A percentile compares a stretch with the other conserved stretches of the same genome.
phyloP scores from a whole-genome alignment of 352 stramenopile genomes.

The Phytophthora boehmeriae region DNA sequence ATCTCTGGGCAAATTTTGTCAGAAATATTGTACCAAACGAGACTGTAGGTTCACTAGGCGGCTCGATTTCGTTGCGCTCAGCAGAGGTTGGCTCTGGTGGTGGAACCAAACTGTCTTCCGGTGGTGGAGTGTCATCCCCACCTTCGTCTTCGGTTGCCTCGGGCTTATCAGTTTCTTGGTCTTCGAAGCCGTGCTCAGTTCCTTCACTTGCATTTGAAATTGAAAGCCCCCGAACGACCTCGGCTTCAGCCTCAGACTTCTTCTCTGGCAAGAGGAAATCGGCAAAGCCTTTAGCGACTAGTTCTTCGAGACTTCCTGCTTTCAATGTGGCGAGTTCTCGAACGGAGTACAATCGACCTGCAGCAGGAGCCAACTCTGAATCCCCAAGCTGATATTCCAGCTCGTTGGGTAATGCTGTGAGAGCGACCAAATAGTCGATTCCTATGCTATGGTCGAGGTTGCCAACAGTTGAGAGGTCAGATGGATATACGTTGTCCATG shows the following conservation, averaged over 20 bases:
- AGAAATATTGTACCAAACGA: slow-evolving; percentile 32
- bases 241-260: slow-evolving; percentile 7
- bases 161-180: neutral
- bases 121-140: neutral
- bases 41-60: slow-evolving; percentile 40
- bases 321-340: slow-evolving; percentile 54
- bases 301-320: slow-evolving; percentile 21
- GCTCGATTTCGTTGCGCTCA: slow-evolving; percentile 45
- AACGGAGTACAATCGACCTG: slow-evolving; percentile 56
- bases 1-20: slow-evolving; percentile 36
- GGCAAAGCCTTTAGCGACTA: slow-evolving; percentile 29
- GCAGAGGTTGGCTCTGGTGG: slow-evolving; percentile 30
- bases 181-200: slow-evolving; percentile 1
- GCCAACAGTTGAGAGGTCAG: slow-evolving; percentile 40
- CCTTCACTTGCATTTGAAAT: neutral
- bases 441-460: slow-evolving; percentile 9
- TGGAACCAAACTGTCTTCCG: slow-evolving; percentile 3
- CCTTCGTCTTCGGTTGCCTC: slow-evolving; percentile 16
- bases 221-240: slow-evolving; percentile 3
- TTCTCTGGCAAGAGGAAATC: slow-evolving; percentile 26
- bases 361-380: slow-evolving; percentile 43
- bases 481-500: slow-evolving; percentile 66
- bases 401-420: slow-evolving; percentile 51
- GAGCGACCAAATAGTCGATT: slow-evolving; percentile 59
- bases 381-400: slow-evolving; percentile 33